Conservation (phyloP, 805 yeast genomes). For the Metschnikowia cerradonensis region DNA sequence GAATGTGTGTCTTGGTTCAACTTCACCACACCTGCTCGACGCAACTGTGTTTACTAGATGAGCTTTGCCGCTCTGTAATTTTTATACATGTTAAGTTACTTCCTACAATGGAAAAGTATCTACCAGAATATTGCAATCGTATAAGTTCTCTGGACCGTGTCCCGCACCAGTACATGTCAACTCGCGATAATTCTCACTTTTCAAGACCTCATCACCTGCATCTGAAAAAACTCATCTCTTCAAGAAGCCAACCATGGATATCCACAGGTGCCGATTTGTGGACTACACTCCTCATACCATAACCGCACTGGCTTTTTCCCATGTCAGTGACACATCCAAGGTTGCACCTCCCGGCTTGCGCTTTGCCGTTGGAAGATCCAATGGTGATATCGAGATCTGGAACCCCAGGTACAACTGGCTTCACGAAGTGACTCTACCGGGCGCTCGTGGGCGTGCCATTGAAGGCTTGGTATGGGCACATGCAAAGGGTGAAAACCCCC, state of each 20-base stretch:
- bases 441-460: conserved; percentile 78
- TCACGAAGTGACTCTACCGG: conserved; percentile 67
- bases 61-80: not conserved
- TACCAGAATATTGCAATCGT: not conserved
- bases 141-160: not conserved
- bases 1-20: not conserved
- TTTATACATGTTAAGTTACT: not conserved
- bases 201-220: conserved; percentile 16
- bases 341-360: conserved; percentile 55
- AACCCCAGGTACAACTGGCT: conserved; percentile 80
- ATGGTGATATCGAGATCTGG: conserved; percentile 96
- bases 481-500: conserved; percentile 43
- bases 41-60: not conserved
- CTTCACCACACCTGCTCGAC: not conserved
- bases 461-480: conserved; percentile 86
- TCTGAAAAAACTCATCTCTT: conserved; percentile 12
- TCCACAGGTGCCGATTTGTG: conserved; percentile 89
- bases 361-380: conserved; percentile 86
- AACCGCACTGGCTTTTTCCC: conserved; percentile 77
- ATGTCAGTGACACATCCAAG: conserved; percentile 21
- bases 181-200: conserved; percentile 4
- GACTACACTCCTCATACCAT: conserved; percentile 83
- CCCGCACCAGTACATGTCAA: conserved; percentile 3
- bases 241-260: conserved; percentile 45
- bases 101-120: not conserved